These are phyloP conservation scores for Trametes cinnabarina DNA, from an alignment of 768 basidiomycete genomes.

Conservation along the genomic window DNA sequence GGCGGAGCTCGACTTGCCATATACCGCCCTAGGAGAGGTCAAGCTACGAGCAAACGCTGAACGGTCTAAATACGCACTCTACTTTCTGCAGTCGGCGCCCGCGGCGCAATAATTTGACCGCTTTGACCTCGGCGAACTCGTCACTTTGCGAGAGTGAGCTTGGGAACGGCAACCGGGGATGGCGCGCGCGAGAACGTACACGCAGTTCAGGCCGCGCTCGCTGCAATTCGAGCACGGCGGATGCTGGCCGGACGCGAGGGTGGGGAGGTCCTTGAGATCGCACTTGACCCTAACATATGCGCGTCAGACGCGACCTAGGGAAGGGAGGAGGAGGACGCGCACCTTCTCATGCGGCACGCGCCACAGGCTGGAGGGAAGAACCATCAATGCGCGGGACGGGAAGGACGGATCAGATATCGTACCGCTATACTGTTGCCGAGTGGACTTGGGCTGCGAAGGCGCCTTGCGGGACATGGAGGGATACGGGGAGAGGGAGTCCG, in stretches of 20 bases:
- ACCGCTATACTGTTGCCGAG: constrained; percentile 27
- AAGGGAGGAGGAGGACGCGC: constrained; percentile 20
- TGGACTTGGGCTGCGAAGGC: constrained; percentile 27
- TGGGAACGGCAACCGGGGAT: not conserved
- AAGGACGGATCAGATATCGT: constrained; percentile 34
- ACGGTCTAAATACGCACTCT: constrained; percentile 51
- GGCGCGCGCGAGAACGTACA: constrained; percentile 52
- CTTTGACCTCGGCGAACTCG: constrained; percentile 88
- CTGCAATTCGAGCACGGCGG: constrained; percentile 84
- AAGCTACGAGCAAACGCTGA: not conserved
- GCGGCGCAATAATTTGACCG: constrained; percentile 79
- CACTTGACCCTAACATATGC: constrained; percentile 70
- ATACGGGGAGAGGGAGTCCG: constrained; percentile 20
- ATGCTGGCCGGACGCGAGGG: constrained; percentile 41
- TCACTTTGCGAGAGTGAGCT: constrained; percentile 51
- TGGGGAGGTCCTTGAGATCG: constrained; percentile 82
- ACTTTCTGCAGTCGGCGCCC: constrained; percentile 81
- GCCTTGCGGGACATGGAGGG: constrained; percentile 19
- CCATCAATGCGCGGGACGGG: constrained; percentile 37
- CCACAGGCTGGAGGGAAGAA: constrained; percentile 84
- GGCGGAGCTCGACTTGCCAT: constrained; percentile 61
- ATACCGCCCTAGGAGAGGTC: constrained; percentile 57
- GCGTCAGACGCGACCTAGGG: not conserved
- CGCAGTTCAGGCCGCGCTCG: constrained; percentile 89
- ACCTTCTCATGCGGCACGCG: constrained; percentile 89